Percentiles rank a stretch among this genome's conserved stretches.
Conservation (phyloP, 345 rosid species). For the rapeseed (Brassica napus) region DNA sequence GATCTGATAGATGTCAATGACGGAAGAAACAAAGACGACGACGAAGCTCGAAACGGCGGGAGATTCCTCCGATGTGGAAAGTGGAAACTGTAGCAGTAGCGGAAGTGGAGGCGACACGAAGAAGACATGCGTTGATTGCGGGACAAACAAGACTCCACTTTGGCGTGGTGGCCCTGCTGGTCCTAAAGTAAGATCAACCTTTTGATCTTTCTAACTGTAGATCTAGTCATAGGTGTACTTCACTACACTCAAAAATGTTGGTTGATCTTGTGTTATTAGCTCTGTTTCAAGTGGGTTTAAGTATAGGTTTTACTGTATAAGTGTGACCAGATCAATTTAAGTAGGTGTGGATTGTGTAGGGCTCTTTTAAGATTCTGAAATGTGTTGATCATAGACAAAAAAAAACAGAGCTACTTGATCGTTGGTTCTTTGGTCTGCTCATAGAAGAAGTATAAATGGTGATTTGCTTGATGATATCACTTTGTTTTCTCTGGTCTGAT, state of each 20-base stretch:
- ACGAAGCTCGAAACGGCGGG: slow-evolving; percentile 36
- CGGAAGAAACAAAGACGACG: slow-evolving; percentile 23
- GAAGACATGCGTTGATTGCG: slow-evolving; percentile 91
- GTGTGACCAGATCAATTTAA: not conserved
- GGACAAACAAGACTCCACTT: slow-evolving; percentile 85
- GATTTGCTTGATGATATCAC: not conserved
- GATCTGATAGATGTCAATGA: slow-evolving; percentile 31
- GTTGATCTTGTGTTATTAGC: slow-evolving; percentile 18
- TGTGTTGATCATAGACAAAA: not conserved
- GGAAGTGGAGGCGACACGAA: slow-evolving; percentile 46
- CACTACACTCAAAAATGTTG: not conserved
- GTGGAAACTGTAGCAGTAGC: slow-evolving; percentile 37
- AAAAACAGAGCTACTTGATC: not conserved
- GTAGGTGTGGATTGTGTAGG: not conserved
- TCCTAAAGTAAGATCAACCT: slow-evolving; percentile 59
- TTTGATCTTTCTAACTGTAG: not conserved
- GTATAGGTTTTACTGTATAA: not conserved
- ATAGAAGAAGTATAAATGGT: not conserved
- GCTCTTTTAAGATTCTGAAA: not conserved
- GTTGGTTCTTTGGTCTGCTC: not conserved
- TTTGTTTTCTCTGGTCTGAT: slow-evolving; percentile 10
- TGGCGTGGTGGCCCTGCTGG: slow-evolving; percentile 99
- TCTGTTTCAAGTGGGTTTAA: not conserved
- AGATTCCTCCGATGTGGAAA: slow-evolving; percentile 37
- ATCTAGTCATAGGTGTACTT: slow-evolving; percentile 12